Evolutionary conservation across 2,329 filamentous ascomycete genomes (phyloP).

Genomic region (Zymoseptoria pseudotritici): DNA sequence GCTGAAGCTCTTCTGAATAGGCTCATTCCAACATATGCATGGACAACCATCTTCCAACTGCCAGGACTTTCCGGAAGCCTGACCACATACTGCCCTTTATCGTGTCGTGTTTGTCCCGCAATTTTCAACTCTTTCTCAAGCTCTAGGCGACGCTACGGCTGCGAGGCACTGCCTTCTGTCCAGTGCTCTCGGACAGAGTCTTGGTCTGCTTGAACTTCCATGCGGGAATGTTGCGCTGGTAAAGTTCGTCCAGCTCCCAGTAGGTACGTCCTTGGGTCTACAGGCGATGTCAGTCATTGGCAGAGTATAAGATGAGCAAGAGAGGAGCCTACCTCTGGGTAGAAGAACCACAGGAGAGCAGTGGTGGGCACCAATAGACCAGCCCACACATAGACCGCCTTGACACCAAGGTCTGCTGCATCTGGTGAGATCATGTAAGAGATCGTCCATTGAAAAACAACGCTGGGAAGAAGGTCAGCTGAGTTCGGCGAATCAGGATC

Average conservation of each 20-base stretch:
- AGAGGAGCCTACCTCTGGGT: slow-evolving; percentile 7
- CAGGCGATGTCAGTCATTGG: neutral
- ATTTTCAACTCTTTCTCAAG: neutral
- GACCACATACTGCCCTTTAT: too few species aligned
- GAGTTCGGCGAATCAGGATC: neutral
- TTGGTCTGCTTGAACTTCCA: slow-evolving; percentile 14
- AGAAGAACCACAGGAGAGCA: slow-evolving; percentile 11
- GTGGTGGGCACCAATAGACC: slow-evolving; percentile 6
- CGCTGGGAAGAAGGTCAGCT: slow-evolving; percentile 2
- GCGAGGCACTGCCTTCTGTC: slow-evolving; percentile 1
- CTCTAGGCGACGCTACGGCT: neutral
- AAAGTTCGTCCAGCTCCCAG: slow-evolving; percentile 17
- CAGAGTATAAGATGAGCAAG: neutral
- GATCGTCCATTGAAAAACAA: slow-evolving; percentile 11
- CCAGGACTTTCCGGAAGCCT: too few species aligned
- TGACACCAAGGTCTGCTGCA: slow-evolving; percentile 11
- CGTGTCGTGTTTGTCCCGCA: too few species aligned
- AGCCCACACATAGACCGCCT: slow-evolving; percentile 13
- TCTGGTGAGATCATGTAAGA: slow-evolving; percentile 14
- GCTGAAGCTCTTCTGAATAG: too few species aligned
- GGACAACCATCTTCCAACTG: too few species aligned
- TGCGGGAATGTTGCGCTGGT: slow-evolving; percentile 14
- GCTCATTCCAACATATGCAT: too few species aligned
- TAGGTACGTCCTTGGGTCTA: slow-evolving; percentile 13
- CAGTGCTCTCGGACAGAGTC: slow-evolving; percentile 1